These are phyloP conservation scores for Pelargonium exstipulatum DNA, from an alignment of 441 rosid genomes.

Conservation along the genomic window DNA sequence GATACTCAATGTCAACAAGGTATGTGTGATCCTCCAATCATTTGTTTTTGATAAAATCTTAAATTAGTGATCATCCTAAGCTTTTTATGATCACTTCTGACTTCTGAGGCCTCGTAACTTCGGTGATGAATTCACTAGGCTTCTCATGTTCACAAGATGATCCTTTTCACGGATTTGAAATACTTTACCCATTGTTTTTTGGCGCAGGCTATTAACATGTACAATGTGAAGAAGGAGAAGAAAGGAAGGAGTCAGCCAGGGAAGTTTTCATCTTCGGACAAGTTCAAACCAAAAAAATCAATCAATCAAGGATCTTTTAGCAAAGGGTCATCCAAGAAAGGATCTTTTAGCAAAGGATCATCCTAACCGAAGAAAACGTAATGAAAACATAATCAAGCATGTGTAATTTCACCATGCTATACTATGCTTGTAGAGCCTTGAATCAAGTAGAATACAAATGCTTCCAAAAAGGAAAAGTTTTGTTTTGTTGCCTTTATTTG, in stretches of 20 bases:
- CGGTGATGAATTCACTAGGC: too few relatives aligned
- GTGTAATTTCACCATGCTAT: neutral
- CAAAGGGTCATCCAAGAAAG: constrained; percentile 35
- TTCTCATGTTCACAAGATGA: too few relatives aligned
- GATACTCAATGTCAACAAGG: constrained; percentile 80
- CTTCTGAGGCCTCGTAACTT: too few relatives aligned
- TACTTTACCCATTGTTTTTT: too few relatives aligned
- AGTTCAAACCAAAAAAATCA: constrained; percentile 55
- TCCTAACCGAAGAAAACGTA: neutral
- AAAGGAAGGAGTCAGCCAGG: constrained; percentile 29
- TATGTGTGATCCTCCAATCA: constrained; percentile 17
- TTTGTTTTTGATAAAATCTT: too few relatives aligned
- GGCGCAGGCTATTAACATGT: constrained; percentile 64
- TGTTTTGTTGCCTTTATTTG: neutral
- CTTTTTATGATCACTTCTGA: too few relatives aligned
- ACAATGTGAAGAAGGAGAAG: constrained; percentile 69
- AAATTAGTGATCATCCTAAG: too few relatives aligned
- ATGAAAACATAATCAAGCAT: neutral
- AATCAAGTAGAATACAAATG: neutral
- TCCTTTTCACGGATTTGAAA: too few relatives aligned
- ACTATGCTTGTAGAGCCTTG: neutral
- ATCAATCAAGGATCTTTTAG: constrained; percentile 27
- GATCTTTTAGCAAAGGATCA: neutral
- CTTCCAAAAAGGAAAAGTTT: neutral
- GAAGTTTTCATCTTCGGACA: constrained; percentile 36